A percentile compares a stretch with the other conserved stretches of the same genome.
Evolutionary conservation across 345 rosid genomes (phyloP).

Genomic region (Citrus sp.): DNA sequence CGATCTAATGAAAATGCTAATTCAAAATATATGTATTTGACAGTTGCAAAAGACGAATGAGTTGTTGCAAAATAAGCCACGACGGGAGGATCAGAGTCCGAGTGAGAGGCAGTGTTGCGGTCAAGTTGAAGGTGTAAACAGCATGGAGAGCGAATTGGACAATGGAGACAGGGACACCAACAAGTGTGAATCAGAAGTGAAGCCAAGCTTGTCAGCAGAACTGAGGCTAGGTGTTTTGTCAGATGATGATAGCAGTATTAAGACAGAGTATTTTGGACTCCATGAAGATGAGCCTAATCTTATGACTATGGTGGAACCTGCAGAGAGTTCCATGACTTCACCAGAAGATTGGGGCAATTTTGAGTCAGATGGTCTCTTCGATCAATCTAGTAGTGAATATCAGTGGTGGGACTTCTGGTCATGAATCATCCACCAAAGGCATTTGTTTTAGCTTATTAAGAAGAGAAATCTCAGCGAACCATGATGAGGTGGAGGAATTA

Average conservation of each 20-base stretch:
- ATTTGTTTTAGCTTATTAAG: neutral
- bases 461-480: neutral
- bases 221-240: slow-evolving; percentile 33
- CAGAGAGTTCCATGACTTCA: slow-evolving; percentile 63
- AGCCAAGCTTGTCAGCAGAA: slow-evolving; percentile 27
- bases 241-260: slow-evolving; percentile 44
- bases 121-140: slow-evolving; percentile 16
- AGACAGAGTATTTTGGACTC: slow-evolving; percentile 54
- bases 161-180: slow-evolving; percentile 36
- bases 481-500: neutral
- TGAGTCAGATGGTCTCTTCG: slow-evolving; percentile 51
- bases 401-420: slow-evolving; percentile 89
- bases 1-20: too few relatives aligned
- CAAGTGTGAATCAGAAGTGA: slow-evolving; percentile 34
- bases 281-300: slow-evolving; percentile 50
- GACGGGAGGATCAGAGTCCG: slow-evolving; percentile 7
- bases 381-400: slow-evolving; percentile 43
- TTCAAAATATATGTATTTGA: neutral
- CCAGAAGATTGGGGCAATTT: slow-evolving; percentile 68
- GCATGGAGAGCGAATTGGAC: slow-evolving; percentile 45
- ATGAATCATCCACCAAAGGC: slow-evolving; percentile 11
- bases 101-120: slow-evolving; percentile 26
- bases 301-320: slow-evolving; percentile 51
- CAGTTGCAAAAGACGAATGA: slow-evolving; percentile 67
- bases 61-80: slow-evolving; percentile 19